phyloP scores from a whole-genome alignment of 768 basidiomycete genomes.

The Suillus spraguei region DNA sequence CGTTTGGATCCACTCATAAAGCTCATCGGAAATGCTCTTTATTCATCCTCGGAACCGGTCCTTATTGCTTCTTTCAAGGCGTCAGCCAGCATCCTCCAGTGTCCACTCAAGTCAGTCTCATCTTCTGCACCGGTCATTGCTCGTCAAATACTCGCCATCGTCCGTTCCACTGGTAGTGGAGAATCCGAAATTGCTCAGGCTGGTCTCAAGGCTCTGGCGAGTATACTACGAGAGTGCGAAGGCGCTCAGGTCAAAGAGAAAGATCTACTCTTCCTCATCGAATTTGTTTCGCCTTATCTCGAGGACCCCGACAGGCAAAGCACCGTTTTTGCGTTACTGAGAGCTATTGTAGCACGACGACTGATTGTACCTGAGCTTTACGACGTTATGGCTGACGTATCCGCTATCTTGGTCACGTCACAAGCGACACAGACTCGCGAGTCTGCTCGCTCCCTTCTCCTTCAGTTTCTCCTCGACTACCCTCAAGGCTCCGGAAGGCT shows the following conservation, averaged over 20 bases:
- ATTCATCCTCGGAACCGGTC: conserved; percentile 78
- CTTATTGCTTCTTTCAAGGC: conserved; percentile 77
- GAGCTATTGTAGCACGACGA: conserved; percentile 87
- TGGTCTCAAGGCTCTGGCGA: conserved; percentile 83
- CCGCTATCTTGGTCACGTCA: conserved; percentile 90
- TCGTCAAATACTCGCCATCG: conserved; percentile 79
- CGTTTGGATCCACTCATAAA: conserved; percentile 86
- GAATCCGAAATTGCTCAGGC: conserved; percentile 91
- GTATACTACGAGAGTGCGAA: conserved; percentile 88
- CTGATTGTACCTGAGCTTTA: conserved; percentile 97
- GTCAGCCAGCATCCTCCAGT: conserved; percentile 78
- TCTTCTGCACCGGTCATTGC: conserved; percentile 83
- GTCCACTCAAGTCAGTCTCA: conserved; percentile 75
- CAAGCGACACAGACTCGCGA: conserved; percentile 93
- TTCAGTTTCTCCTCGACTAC: conserved; percentile 96
- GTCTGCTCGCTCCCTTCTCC: conserved; percentile 81
- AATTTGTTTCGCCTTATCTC: conserved; percentile 84
- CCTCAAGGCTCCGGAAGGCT: conserved; percentile 94
- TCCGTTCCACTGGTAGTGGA: conserved; percentile 81
- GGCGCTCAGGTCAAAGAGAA: conserved; percentile 82
- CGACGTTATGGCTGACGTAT: conserved; percentile 92
- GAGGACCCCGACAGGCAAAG: conserved; percentile 88
- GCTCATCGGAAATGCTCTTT: conserved; percentile 89
- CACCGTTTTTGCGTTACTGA: conserved; percentile 84
- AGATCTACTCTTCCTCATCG: conserved; percentile 85